These are phyloP conservation scores for Candida albicans DNA, from an alignment of 1,139 yeast species.

Conservation along the genomic window DNA sequence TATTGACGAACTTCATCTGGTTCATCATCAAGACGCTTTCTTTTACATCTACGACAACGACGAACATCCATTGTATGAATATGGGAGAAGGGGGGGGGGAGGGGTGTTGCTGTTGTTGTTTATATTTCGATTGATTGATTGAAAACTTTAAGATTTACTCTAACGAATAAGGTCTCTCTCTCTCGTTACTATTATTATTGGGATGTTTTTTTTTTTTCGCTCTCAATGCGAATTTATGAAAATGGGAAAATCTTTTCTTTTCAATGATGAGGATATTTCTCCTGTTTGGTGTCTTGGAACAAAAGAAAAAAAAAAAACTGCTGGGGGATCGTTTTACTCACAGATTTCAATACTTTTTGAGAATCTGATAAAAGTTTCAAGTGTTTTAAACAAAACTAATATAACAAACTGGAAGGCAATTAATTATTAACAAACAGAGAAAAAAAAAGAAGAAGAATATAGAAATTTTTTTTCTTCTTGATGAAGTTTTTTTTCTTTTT, in stretches of 20 bases:
- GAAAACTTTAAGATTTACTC: not conserved
- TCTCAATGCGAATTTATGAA: too few species aligned
- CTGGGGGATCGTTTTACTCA: too few species aligned
- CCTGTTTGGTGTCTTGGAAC: too few species aligned
- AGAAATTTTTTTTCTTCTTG: not conserved
- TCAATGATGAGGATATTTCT: too few species aligned
- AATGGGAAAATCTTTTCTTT: too few species aligned
- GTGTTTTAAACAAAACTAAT: not conserved
- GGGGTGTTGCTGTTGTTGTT: not conserved
- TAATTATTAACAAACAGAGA: not conserved
- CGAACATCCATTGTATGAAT: conserved; percentile 24
- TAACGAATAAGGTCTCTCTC: too few species aligned
- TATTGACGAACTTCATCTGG: conserved; percentile 60
- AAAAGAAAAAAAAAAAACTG: too few species aligned
- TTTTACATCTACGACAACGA: conserved; percentile 60
- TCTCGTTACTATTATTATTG: too few species aligned
- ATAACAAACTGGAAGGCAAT: not conserved
- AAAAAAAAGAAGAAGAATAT: not conserved
- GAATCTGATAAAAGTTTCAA: too few species aligned
- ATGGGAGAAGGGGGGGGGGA: too few species aligned
- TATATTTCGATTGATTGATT: not conserved
- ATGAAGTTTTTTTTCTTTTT: not conserved
- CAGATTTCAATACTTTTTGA: too few species aligned
- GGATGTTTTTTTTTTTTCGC: too few species aligned
- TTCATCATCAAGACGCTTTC: conserved; percentile 58